Conservation (phyloP, 805 yeast genomes). For the Kodamaea kaohsiungensis region DNA sequence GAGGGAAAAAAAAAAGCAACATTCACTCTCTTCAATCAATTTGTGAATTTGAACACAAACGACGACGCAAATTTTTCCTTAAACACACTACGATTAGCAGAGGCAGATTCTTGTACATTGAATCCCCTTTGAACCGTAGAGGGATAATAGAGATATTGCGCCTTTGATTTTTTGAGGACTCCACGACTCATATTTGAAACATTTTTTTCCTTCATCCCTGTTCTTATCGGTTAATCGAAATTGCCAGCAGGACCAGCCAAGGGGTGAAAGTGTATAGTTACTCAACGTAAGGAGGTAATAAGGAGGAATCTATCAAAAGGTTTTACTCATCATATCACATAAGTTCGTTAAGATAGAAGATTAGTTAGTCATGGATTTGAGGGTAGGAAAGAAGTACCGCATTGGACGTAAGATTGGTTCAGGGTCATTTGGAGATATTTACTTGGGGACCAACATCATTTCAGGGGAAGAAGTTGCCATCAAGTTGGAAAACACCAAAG, state of each 20-base stretch:
- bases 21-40: background rate
- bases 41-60: background rate
- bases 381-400: conserved; percentile 92
- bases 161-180: background rate
- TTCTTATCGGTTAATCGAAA: background rate
- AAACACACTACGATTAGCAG: background rate
- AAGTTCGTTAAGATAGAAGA: background rate
- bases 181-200: conserved; percentile 5
- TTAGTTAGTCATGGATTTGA: conserved; percentile 52
- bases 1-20: background rate
- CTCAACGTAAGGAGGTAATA: no score
- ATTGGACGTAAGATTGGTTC: conserved; percentile 95
- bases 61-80: background rate
- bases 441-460: conserved; percentile 87
- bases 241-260: background rate
- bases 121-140: background rate
- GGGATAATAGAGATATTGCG: no score
- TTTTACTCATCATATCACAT: no score
- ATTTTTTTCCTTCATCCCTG: conserved; percentile 1
- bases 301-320: no score
- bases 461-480: conserved; percentile 98
- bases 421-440: conserved; percentile 97
- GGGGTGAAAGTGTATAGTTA: background rate
- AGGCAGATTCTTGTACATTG: background rate
- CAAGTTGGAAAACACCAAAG: conserved; percentile 84